Evolutionary conservation across 192 early-diverging fungal genomes (phyloP).

Genomic region (Coemansia sp.): DNA sequence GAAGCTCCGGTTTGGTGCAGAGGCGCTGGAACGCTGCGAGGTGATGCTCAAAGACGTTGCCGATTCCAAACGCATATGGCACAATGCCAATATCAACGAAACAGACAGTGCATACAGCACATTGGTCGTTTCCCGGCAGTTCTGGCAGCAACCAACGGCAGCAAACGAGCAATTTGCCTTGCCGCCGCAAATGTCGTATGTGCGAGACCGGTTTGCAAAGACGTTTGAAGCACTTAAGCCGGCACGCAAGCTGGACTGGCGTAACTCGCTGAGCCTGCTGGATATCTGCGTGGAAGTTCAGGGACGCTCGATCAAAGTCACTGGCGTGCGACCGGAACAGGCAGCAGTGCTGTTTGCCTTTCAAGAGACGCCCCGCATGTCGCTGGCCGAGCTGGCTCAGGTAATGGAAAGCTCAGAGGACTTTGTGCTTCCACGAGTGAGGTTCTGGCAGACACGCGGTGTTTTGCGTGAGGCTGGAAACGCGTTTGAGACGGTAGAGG

Average conservation of each 20-base stretch:
- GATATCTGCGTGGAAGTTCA: constrained; percentile 57
- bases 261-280: constrained; percentile 55
- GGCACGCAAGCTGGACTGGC: constrained; percentile 59
- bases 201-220: constrained; percentile 46
- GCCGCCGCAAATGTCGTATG: constrained; percentile 44
- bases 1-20: constrained; percentile 68
- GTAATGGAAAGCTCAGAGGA: constrained; percentile 25
- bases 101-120: constrained; percentile 12
- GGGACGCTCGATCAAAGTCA: constrained; percentile 49
- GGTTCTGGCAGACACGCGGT: constrained; percentile 44
- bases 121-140: constrained; percentile 61
- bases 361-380: constrained; percentile 1
- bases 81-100: constrained; percentile 42
- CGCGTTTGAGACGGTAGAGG: constrained; percentile 25
- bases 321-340: constrained; percentile 53
- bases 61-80: constrained; percentile 66
- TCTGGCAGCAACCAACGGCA: constrained; percentile 51
- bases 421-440: constrained; percentile 14
- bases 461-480: constrained; percentile 28
- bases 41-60: constrained; percentile 81
- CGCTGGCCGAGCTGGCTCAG: constrained; percentile 15
- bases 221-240: constrained; percentile 57
- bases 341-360: constrained; percentile 55
- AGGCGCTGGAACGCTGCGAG: constrained; percentile 63
- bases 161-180: constrained; percentile 17